Evolutionary conservation across 176 grass and related monocot genomes (phyloP).

Genomic region (Otatea glauca): DNA sequence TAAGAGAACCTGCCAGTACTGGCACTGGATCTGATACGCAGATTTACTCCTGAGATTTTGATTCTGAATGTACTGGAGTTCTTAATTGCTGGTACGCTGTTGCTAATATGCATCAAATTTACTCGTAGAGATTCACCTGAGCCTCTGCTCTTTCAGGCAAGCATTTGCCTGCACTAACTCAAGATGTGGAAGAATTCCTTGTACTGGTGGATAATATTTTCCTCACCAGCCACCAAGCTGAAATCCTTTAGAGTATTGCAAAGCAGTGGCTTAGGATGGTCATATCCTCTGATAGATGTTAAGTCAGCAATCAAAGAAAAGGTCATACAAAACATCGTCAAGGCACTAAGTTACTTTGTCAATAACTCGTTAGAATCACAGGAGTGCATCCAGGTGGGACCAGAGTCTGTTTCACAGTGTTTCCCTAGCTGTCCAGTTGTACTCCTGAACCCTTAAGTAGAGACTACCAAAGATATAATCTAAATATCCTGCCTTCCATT

Average conservation of each 20-base stretch:
- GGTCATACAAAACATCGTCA: slow-evolving; percentile 43
- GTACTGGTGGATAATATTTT: slow-evolving; percentile 39
- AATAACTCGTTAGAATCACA: slow-evolving; percentile 39
- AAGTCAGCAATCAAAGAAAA: slow-evolving; percentile 52
- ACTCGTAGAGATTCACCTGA: background rate
- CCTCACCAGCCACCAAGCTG: slow-evolving; percentile 31
- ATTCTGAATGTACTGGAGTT: slow-evolving; percentile 12
- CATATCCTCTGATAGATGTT: slow-evolving; percentile 56
- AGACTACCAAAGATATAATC: background rate
- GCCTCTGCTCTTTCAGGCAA: slow-evolving; percentile 13
- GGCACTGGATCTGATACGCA: slow-evolving; percentile 29
- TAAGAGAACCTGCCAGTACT: slow-evolving; percentile 25
- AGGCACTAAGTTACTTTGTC: slow-evolving; percentile 45
- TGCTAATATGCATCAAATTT: background rate
- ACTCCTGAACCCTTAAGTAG: background rate
- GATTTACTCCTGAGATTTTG: slow-evolving; percentile 19
- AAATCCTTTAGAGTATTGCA: slow-evolving; percentile 51
- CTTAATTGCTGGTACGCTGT: background rate
- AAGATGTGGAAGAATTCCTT: slow-evolving; percentile 50
- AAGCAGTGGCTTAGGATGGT: slow-evolving; percentile 53
- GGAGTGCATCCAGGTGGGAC: slow-evolving; percentile 54
- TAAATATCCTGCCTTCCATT: background rate
- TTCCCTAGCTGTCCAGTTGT: background rate
- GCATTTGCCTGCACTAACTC: slow-evolving; percentile 26
- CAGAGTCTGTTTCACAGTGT: background rate